These are phyloP conservation scores for Pholiota conissans DNA, from an alignment of 768 basidiomycete genomes.

Conservation along the genomic window DNA sequence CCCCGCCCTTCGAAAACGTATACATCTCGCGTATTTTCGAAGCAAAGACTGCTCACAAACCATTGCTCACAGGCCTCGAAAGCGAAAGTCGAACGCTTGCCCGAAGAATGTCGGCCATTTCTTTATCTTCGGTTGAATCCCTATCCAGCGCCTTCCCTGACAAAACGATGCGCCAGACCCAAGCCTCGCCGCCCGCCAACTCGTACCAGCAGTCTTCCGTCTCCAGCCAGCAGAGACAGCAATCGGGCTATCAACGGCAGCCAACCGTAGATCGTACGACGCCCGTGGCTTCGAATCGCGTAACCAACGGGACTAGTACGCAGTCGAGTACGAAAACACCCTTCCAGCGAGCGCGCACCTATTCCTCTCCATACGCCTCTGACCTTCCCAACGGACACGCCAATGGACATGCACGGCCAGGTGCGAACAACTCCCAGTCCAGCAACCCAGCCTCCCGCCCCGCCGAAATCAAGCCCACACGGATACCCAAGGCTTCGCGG, in stretches of 20 bases:
- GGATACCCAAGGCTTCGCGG: slow-evolving; percentile 47
- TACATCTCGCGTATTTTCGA: slow-evolving; percentile 23
- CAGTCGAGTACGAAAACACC: slow-evolving; percentile 20
- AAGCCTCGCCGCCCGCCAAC: slow-evolving; percentile 9
- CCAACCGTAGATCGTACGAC: slow-evolving; percentile 19
- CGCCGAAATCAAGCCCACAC: slow-evolving; percentile 45
- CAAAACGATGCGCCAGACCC: slow-evolving; percentile 8
- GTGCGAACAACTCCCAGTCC: slow-evolving; percentile 25
- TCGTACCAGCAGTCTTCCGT: slow-evolving; percentile 7
- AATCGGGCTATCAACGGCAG: slow-evolving; percentile 16
- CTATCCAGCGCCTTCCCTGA: slow-evolving; percentile 21
- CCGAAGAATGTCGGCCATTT: slow-evolving; percentile 31
- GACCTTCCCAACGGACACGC: slow-evolving; percentile 33
- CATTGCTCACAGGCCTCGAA: slow-evolving; percentile 60
- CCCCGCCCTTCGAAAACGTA: slow-evolving; percentile 78
- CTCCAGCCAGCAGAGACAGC: slow-evolving; percentile 7
- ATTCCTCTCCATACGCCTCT: slow-evolving; percentile 59
- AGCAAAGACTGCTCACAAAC: background rate
- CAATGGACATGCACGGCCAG: slow-evolving; percentile 29
- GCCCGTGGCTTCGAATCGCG: slow-evolving; percentile 22
- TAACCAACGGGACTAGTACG: slow-evolving; percentile 30
- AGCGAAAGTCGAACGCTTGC: slow-evolving; percentile 72
- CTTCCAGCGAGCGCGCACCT: slow-evolving; percentile 58
- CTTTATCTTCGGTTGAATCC: slow-evolving; percentile 19
- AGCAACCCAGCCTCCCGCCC: slow-evolving; percentile 46